phyloP scores from a whole-genome alignment of 1,284 basidiomycete species.

The Exsudoporus floridanus region DNA sequence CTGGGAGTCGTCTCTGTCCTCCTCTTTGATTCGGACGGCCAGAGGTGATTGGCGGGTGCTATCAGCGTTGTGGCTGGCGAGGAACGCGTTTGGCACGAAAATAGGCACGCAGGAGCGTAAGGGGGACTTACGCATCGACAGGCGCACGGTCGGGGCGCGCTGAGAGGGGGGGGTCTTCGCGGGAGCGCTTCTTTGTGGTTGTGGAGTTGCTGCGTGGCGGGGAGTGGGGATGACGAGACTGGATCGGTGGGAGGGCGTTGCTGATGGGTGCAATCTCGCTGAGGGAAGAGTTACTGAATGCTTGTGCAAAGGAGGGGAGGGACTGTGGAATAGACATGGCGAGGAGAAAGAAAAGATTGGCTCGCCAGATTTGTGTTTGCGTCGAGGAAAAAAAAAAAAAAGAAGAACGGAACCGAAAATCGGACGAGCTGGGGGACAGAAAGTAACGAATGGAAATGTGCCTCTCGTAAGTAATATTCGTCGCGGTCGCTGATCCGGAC shows the following conservation, averaged over 20 bases:
- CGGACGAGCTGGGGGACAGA: no score
- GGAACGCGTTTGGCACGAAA: constrained; percentile 28
- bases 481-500: constrained; percentile 4
- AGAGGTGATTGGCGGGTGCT: constrained; percentile 46
- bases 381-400: background rate
- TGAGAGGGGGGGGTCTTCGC: constrained; percentile 37
- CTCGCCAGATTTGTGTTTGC: background rate
- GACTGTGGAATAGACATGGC: constrained; percentile 53
- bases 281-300: constrained; percentile 59
- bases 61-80: constrained; percentile 20
- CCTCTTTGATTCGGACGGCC: constrained; percentile 57
- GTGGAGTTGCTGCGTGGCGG: constrained; percentile 12
- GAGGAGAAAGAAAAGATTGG: constrained; percentile 3
- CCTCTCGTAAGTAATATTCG: constrained; percentile 5
- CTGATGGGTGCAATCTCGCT: constrained; percentile 44
- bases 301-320: constrained; percentile 73
- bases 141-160: constrained; percentile 35
- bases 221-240: constrained; percentile 41
- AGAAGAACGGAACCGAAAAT: constrained; percentile 21
- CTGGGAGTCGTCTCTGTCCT: constrained; percentile 50
- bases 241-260: constrained; percentile 66
- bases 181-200: constrained; percentile 43
- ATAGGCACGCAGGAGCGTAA: background rate
- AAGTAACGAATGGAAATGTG: background rate
- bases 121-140: constrained; percentile 41